These are phyloP conservation scores for Rhizophora apiculata DNA, from an alignment of 345 rosid species.

Conservation along the genomic window DNA sequence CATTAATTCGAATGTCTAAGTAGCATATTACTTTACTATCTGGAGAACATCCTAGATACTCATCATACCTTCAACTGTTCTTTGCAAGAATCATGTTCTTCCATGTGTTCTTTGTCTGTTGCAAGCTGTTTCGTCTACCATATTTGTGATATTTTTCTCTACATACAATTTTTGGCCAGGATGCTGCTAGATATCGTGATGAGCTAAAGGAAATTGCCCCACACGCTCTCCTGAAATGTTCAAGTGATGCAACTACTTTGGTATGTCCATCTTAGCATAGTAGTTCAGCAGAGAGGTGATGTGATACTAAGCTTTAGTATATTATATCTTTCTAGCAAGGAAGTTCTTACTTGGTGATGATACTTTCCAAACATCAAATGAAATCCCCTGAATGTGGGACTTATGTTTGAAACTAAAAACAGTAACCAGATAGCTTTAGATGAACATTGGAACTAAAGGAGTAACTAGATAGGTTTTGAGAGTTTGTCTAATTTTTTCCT, in stretches of 20 bases:
- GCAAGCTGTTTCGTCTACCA: background rate
- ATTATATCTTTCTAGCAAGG: background rate
- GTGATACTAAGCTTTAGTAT: background rate
- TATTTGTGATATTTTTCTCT: background rate
- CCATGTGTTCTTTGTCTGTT: background rate
- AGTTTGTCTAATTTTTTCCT: background rate
- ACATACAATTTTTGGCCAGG: constrained; percentile 36
- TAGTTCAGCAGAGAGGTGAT: background rate
- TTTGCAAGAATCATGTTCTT: background rate
- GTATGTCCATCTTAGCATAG: constrained; percentile 32
- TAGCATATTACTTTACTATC: too few relatives aligned
- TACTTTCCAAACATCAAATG: background rate
- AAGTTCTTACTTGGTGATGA: background rate
- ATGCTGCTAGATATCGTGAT: constrained; percentile 53
- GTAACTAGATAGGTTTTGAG: too few relatives aligned
- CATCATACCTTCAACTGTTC: too few relatives aligned
- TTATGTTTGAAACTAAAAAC: background rate
- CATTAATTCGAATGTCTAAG: too few relatives aligned
- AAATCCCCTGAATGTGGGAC: background rate
- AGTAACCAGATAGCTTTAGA: background rate
- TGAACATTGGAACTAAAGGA: background rate
- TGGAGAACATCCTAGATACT: too few relatives aligned
- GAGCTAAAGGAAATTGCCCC: constrained; percentile 65
- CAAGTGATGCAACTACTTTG: constrained; percentile 72
- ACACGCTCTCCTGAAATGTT: constrained; percentile 54